Evolutionary conservation across 345 rosid genomes (phyloP).

Genomic region (Excoecaria cochinchinensis): DNA sequence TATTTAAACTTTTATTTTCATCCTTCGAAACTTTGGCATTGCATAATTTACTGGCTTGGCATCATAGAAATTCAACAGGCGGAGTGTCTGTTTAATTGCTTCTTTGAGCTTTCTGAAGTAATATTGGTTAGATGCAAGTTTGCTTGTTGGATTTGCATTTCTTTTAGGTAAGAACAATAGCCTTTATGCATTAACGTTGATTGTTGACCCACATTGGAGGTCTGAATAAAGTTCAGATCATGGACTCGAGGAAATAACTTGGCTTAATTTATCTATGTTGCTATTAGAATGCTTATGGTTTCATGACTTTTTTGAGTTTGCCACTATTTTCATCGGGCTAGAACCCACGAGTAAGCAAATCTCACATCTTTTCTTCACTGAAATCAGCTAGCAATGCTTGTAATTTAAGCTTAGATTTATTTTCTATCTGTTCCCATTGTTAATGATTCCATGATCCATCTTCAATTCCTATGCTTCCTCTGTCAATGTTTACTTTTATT

Average conservation of each 20-base stretch:
- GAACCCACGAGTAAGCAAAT: neutral
- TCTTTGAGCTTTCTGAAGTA: neutral
- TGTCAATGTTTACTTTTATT: neutral
- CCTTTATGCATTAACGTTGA: neutral
- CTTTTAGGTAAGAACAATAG: neutral
- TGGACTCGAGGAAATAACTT: neutral
- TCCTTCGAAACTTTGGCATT: neutral
- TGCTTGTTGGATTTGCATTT: neutral
- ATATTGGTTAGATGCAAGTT: neutral
- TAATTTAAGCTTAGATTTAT: neutral
- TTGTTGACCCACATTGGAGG: neutral
- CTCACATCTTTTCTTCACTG: neutral
- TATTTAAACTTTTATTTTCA: too few species aligned
- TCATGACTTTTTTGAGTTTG: neutral
- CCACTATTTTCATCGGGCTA: neutral
- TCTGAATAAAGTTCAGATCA: neutral
- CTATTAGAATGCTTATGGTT: neutral
- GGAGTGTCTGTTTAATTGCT: slow-evolving; percentile 6
- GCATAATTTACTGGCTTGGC: neutral
- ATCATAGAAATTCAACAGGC: neutral
- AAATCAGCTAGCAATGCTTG: neutral
- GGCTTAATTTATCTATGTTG: neutral
- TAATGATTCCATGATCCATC: neutral
- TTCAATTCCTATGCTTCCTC: neutral
- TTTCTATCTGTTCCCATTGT: neutral